Evolutionary conservation across 345 rosid genomes (phyloP).

Genomic region (Eucalyptus tenuipes): DNA sequence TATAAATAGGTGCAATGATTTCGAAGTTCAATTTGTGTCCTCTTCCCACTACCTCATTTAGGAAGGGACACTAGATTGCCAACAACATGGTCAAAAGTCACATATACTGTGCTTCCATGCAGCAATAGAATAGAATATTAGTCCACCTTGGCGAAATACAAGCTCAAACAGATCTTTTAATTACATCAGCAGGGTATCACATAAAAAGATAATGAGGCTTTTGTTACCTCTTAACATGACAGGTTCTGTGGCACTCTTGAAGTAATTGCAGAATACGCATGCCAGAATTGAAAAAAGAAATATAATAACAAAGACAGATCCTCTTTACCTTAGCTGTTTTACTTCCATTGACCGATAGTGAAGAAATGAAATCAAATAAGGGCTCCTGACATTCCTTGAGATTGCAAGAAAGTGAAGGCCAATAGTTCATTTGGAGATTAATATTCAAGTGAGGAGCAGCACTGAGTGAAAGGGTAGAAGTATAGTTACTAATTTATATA

Average conservation of each 20-base stretch:
- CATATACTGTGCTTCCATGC: background rate
- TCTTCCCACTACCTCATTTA: background rate
- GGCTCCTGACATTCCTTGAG: slow-evolving; percentile 84
- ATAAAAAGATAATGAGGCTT: background rate
- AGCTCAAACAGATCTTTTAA: background rate
- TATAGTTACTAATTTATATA: background rate
- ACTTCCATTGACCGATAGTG: slow-evolving; percentile 60
- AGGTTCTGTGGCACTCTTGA: background rate
- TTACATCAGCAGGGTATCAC: background rate
- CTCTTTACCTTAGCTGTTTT: slow-evolving; percentile 74
- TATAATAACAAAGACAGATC: background rate
- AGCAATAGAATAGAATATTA: background rate
- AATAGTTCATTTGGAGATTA: slow-evolving; percentile 95
- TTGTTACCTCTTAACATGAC: background rate
- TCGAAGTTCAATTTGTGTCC: background rate
- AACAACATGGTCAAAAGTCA: background rate
- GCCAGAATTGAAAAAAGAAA: background rate
- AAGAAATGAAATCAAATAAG: slow-evolving; percentile 59
- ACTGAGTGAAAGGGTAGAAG: slow-evolving; percentile 18
- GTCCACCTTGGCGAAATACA: background rate
- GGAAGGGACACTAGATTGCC: background rate
- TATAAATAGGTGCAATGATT: background rate
- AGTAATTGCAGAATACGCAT: background rate
- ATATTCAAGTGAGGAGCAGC: slow-evolving; percentile 88
- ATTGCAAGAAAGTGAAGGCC: slow-evolving; percentile 87